Conservation (phyloP, 2,329 filamentous ascomycete species). For the Curvularia sp. region DNA sequence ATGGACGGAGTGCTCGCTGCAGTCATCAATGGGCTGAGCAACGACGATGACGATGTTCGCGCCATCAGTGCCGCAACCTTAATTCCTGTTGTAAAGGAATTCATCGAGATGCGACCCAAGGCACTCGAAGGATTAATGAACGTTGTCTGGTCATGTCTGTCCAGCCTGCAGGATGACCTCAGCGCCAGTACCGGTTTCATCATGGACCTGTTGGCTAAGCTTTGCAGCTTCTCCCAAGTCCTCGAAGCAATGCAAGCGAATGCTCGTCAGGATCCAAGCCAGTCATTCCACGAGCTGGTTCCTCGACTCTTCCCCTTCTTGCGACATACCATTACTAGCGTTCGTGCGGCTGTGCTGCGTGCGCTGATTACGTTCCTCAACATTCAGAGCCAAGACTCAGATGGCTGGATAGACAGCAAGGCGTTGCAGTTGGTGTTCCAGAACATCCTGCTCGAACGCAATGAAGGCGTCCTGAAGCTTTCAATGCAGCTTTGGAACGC, state of each 20-base stretch:
- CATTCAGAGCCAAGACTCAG: slow-evolving; percentile 78
- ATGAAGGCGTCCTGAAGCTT: slow-evolving; percentile 79
- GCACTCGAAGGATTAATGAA: slow-evolving; percentile 84
- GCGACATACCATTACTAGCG: slow-evolving; percentile 94
- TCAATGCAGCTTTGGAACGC: slow-evolving; percentile 89
- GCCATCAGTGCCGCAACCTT: slow-evolving; percentile 97
- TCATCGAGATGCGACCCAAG: slow-evolving; percentile 81
- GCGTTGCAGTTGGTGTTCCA: slow-evolving; percentile 90
- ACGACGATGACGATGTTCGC: slow-evolving; percentile 93
- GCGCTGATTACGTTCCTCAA: slow-evolving; percentile 92
- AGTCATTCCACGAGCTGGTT: slow-evolving; percentile 90
- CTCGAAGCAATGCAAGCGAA: slow-evolving; percentile 92
- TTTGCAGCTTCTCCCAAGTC: slow-evolving; percentile 93
- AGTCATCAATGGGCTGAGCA: slow-evolving; percentile 92
- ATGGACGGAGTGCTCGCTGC: slow-evolving; percentile 92
- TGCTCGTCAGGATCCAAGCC: slow-evolving; percentile 76
- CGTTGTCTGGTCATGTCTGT: slow-evolving; percentile 97
- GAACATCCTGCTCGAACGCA: slow-evolving; percentile 91
- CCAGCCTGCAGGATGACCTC: slow-evolving; percentile 94
- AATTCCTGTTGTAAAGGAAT: slow-evolving; percentile 94
- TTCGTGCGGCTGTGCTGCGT: slow-evolving; percentile 90
- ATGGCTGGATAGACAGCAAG: slow-evolving; percentile 91
- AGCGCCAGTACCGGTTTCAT: slow-evolving; percentile 97
- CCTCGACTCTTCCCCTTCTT: slow-evolving; percentile 95
- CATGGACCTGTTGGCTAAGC: slow-evolving; percentile 95